These are phyloP conservation scores for Hymenotorrendiella dingleyae DNA, from an alignment of 2,329 filamentous ascomycete species.

Conservation along the genomic window DNA sequence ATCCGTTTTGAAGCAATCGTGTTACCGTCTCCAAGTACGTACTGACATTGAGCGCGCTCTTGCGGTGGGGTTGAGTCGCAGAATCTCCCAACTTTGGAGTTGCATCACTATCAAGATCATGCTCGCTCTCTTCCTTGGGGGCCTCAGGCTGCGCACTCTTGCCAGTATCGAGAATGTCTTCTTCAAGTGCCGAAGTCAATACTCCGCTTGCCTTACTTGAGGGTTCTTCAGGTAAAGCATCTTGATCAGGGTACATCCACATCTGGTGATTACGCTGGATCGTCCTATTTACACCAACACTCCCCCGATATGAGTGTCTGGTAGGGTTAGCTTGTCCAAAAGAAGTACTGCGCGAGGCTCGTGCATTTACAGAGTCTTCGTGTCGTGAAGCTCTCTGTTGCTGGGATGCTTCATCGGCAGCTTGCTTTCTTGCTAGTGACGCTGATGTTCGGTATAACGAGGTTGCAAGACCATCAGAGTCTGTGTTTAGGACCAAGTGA, in stretches of 20 bases:
- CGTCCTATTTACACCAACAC: slow-evolving; percentile 24
- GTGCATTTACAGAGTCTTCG: slow-evolving; percentile 31
- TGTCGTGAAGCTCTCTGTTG: slow-evolving; percentile 32
- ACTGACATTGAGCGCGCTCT: slow-evolving; percentile 21
- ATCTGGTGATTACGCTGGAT: slow-evolving; percentile 42
- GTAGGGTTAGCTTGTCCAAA: slow-evolving; percentile 25
- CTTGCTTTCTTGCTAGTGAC: slow-evolving; percentile 39
- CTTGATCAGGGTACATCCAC: slow-evolving; percentile 53
- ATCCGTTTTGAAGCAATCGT: slow-evolving; percentile 65
- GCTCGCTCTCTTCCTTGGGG: background rate
- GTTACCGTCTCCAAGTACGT: slow-evolving; percentile 73
- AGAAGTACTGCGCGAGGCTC: slow-evolving; percentile 29
- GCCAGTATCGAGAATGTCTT: background rate
- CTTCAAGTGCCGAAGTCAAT: slow-evolving; percentile 23
- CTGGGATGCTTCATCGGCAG: slow-evolving; percentile 34
- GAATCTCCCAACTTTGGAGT: background rate
- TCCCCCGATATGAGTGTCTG: slow-evolving; percentile 32
- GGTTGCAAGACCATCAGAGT: slow-evolving; percentile 67
- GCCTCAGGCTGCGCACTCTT: background rate
- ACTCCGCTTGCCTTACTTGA: slow-evolving; percentile 30
- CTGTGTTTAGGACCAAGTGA: slow-evolving; percentile 63
- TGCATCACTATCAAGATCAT: background rate
- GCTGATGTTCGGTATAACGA: slow-evolving; percentile 61
- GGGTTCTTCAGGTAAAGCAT: slow-evolving; percentile 45
- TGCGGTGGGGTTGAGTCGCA: too few relatives aligned